phyloP scores from a whole-genome alignment of 805 yeast species.

The Scheffersomyces amazonensis region DNA sequence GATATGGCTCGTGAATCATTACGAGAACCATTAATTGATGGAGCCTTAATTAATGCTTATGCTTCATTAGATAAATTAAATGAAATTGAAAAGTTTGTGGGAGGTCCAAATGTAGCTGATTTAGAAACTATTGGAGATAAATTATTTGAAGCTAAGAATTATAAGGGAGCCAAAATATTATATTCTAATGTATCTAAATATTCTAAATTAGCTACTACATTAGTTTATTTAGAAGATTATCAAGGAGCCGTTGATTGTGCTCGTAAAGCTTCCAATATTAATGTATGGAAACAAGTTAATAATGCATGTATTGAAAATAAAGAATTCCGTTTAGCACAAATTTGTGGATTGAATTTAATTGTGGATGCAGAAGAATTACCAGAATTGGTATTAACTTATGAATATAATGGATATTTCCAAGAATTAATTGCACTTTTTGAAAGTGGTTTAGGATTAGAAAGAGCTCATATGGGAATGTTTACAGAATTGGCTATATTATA shows the following conservation, averaged over 20 bases:
- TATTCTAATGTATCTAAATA: slow-evolving; percentile 87
- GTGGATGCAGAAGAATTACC: slow-evolving; percentile 97
- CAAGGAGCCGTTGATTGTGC: slow-evolving; percentile 99
- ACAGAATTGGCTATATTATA: slow-evolving; percentile 91
- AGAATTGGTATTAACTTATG: slow-evolving; percentile 83
- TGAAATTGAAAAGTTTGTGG: slow-evolving; percentile 82
- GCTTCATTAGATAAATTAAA: slow-evolving; percentile 72
- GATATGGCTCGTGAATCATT: slow-evolving; percentile 87
- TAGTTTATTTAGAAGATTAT: slow-evolving; percentile 87
- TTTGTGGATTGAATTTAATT: slow-evolving; percentile 95
- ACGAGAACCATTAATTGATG: slow-evolving; percentile 91
- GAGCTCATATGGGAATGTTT: slow-evolving; percentile 99
- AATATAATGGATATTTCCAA: slow-evolving; percentile 84
- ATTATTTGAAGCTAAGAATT: slow-evolving; percentile 74
- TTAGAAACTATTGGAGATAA: slow-evolving; percentile 90
- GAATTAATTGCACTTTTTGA: slow-evolving; percentile 91
- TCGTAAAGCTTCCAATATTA: slow-evolving; percentile 90
- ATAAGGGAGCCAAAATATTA: slow-evolving; percentile 88
- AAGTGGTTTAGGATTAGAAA: slow-evolving; percentile 92
- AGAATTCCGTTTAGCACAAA: slow-evolving; percentile 96
- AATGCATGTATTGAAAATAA: slow-evolving; percentile 93
- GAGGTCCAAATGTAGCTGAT: slow-evolving; percentile 90
- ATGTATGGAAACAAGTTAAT: slow-evolving; percentile 97
- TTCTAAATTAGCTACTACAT: slow-evolving; percentile 94
- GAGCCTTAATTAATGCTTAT: slow-evolving; percentile 82